Percentiles rank a stretch among this genome's conserved stretches.
phyloP scores from a whole-genome alignment of 768 basidiomycete genomes.

The Sistotremastrum suecicum region DNA sequence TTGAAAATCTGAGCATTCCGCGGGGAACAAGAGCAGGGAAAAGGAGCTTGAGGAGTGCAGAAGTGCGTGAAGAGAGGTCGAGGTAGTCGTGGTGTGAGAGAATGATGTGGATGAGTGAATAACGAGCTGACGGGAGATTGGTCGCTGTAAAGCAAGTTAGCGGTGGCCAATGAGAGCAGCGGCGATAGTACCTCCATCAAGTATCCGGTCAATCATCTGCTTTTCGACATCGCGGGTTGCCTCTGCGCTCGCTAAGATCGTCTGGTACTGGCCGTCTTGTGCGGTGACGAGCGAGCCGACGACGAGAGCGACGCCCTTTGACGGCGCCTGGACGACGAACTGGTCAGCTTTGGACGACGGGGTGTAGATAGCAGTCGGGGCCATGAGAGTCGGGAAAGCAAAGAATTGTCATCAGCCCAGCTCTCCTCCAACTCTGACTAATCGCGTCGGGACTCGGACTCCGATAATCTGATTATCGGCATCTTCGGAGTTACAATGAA shows the following conservation, averaged over 20 bases:
- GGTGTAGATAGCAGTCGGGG: slow-evolving; percentile 41
- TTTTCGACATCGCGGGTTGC: slow-evolving; percentile 46
- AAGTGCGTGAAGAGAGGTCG: slow-evolving; percentile 34
- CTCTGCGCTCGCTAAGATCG: slow-evolving; percentile 47
- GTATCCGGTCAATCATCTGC: slow-evolving; percentile 69
- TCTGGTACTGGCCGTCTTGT: slow-evolving; percentile 66
- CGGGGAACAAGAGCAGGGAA: slow-evolving; percentile 44
- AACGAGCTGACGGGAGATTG: slow-evolving; percentile 35
- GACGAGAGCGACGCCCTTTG: slow-evolving; percentile 42
- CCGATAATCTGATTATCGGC: no score
- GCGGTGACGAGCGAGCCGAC: slow-evolving; percentile 72
- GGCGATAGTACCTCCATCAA: slow-evolving; percentile 54
- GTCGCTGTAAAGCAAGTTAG: slow-evolving; percentile 34
- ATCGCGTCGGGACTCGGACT: no score
- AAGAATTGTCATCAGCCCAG: no score
- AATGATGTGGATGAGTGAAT: slow-evolving; percentile 54
- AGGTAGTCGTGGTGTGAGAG: slow-evolving; percentile 52
- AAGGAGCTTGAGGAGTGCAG: slow-evolving; percentile 45
- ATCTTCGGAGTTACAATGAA: no score
- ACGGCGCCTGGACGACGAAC: neutral
- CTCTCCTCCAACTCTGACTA: no score
- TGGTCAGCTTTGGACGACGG: slow-evolving; percentile 6
- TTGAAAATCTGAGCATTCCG: slow-evolving; percentile 60
- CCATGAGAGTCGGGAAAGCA: slow-evolving; percentile 26
- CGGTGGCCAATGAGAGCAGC: slow-evolving; percentile 2